Percentiles rank a stretch among this genome's conserved stretches.
These are phyloP conservation scores for Exophiala alcalophila DNA, from an alignment of 2,329 filamentous ascomycete species.

Conservation along the genomic window DNA sequence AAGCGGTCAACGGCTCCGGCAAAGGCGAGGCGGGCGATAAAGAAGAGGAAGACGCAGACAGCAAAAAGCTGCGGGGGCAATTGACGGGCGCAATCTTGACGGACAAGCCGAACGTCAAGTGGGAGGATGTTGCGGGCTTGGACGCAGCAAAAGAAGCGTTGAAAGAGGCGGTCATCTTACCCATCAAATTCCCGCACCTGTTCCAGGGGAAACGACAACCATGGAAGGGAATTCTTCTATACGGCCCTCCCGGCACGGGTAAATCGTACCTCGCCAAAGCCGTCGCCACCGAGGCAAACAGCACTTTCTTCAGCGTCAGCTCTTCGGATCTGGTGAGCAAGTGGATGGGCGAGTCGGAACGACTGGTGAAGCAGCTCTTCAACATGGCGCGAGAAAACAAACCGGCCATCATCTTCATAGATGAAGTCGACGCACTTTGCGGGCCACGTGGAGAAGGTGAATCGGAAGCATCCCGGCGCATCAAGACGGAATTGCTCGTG, in stretches of 20 bases:
- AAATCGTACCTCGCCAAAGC: slow-evolving; percentile 98
- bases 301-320: slow-evolving; percentile 97
- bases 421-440: slow-evolving; percentile 93
- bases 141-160: slow-evolving; percentile 93
- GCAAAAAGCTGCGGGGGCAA: slow-evolving; percentile 90
- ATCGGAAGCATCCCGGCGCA: slow-evolving; percentile 92
- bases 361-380: slow-evolving; percentile 93
- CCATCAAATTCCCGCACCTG: slow-evolving; percentile 96
- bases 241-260: slow-evolving; percentile 93
- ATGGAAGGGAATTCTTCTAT: slow-evolving; percentile 96
- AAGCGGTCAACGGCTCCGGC: slow-evolving; percentile 48
- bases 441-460: slow-evolving; percentile 91
- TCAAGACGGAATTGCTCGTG: slow-evolving; percentile 97
- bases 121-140: slow-evolving; percentile 96
- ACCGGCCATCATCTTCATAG: slow-evolving; percentile 97
- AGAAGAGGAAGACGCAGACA: slow-evolving; percentile 78
- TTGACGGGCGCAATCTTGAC: slow-evolving; percentile 88
- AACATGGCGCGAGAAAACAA: slow-evolving; percentile 98
- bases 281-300: slow-evolving; percentile 96
- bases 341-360: slow-evolving; percentile 99
- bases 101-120: slow-evolving; percentile 93
- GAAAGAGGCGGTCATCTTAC: slow-evolving; percentile 95
- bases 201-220: slow-evolving; percentile 95
- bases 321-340: slow-evolving; percentile 97
- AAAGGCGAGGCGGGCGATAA: slow-evolving; percentile 61